Base-by-base conservation (phyloP, 441 rosid species). In the Populus trichocarpa region DNA sequence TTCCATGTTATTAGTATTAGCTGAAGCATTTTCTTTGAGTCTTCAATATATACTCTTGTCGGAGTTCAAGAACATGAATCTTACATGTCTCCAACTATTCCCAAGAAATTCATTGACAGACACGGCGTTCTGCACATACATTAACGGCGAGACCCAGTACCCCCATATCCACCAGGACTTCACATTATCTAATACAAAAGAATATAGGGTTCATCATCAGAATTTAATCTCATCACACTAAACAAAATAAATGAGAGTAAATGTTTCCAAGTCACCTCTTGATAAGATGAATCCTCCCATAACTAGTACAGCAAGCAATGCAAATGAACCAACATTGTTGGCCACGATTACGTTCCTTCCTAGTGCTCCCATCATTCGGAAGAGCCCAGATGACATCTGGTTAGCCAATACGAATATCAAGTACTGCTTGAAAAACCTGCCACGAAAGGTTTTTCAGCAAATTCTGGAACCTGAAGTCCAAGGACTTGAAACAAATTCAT, bases 101-200 rank as follows among this genome's bases (percentile, higher is more conserved):
- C 95, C 92, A 0, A 89, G 89, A 70, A 88, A 91, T 78, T 91
- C 95, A 63, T 90, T 91, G 71, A 91, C 92, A 0, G 89, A 80
- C 35, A 88, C 74, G 23, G 89, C 92, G 67, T 91, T 90, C 74
- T 91, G 96, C 36, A 72, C 89, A 38, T 89, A 91, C 90, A 87
- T 91, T 86, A 91, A 36, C 1, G 93, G 96, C 1, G 93, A 91
- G 61, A 78, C 8, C 93, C 96, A 91, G 64, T 91, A 91, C 63
- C 92, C 93, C 93, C 96, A 91, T 76, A 86, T 32, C 96, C 91
- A 91, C 93, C 93, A 91, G 67, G 67, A 83, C 82, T 88, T 88
- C 16, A 91, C 83, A 68, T 91, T 67, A 25, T 81, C 96, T 91
- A 84, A 61, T 53, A 57, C 71, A 73, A 80, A 74, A 74, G 22